Evolutionary conservation across 305 asterid species (phyloP).

Genomic region (Andrographis paniculata): DNA sequence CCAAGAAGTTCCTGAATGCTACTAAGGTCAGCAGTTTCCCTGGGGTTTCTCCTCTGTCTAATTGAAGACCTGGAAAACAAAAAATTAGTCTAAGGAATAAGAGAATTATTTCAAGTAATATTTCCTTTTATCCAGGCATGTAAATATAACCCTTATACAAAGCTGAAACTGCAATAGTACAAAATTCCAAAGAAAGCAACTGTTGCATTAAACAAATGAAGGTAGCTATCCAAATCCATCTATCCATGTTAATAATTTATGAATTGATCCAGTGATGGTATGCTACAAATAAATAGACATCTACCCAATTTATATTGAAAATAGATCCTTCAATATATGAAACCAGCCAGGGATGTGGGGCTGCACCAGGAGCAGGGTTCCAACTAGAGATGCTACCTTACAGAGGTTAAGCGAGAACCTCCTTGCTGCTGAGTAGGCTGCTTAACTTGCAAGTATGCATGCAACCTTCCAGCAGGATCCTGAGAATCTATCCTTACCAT

Average conservation of each 20-base stretch:
- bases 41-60: slow-evolving; percentile 82
- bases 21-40: slow-evolving; percentile 86
- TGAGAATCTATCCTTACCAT: slow-evolving; percentile 87
- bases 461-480: slow-evolving; percentile 98
- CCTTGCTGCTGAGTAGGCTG: slow-evolving; percentile 48
- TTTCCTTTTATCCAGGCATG: slow-evolving; percentile 8
- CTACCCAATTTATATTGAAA: neutral
- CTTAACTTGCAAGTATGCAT: slow-evolving; percentile 68
- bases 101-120: slow-evolving; percentile 9
- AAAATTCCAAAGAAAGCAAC: slow-evolving; percentile 2
- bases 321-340: neutral
- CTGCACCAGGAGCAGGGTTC: slow-evolving; percentile 16
- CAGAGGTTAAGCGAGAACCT: slow-evolving; percentile 56
- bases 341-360: slow-evolving; percentile 9
- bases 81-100: slow-evolving; percentile 13
- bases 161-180: slow-evolving; percentile 7
- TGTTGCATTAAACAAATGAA: slow-evolving; percentile 6
- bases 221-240: slow-evolving; percentile 12
- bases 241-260: slow-evolving; percentile 7
- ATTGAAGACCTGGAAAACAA: slow-evolving; percentile 57
- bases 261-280: slow-evolving; percentile 12
- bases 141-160: slow-evolving; percentile 1
- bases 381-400: slow-evolving; percentile 40
- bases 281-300: neutral
- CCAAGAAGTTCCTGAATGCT: slow-evolving; percentile 80